Evolutionary conservation across 768 basidiomycete species (phyloP).

Genomic region (Termitomyces sp.): DNA sequence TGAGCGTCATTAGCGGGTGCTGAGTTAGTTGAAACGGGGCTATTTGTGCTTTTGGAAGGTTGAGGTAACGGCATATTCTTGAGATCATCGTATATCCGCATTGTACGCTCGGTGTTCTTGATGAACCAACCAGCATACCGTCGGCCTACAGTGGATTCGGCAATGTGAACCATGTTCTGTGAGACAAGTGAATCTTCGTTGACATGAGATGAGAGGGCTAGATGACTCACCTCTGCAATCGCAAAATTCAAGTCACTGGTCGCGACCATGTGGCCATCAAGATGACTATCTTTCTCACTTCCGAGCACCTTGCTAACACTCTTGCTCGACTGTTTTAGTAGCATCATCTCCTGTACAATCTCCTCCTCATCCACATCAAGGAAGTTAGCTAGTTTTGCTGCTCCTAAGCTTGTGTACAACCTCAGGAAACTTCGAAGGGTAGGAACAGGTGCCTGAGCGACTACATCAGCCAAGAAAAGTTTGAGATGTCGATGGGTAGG

Average conservation of each 20-base stretch:
- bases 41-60: constrained; percentile 21
- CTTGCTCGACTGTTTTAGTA: constrained; percentile 84
- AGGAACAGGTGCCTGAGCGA: constrained; percentile 69
- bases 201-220: neutral
- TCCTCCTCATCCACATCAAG: constrained; percentile 90
- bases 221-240: constrained; percentile 74
- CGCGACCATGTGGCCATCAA: constrained; percentile 83
- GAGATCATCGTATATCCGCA: constrained; percentile 79
- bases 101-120: constrained; percentile 88
- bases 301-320: constrained; percentile 65
- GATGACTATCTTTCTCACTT: constrained; percentile 46
- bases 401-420: constrained; percentile 90
- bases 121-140: constrained; percentile 98
- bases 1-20: constrained; percentile 19
- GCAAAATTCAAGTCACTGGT: constrained; percentile 95
- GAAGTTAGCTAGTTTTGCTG: constrained; percentile 89
- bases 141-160: constrained; percentile 89
- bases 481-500: constrained; percentile 80
- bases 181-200: neutral
- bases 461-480: constrained; percentile 80
- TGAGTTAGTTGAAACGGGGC: constrained; percentile 17
- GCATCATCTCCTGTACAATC: constrained; percentile 95
- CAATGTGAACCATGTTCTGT: constrained; percentile 95
- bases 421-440: constrained; percentile 90
- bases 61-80: constrained; percentile 43